Evolutionary conservation across 2,329 filamentous ascomycete species (phyloP), one percentile per base, ranked within the genome.

Genomic region (Alternaria incomplexa): DNA sequence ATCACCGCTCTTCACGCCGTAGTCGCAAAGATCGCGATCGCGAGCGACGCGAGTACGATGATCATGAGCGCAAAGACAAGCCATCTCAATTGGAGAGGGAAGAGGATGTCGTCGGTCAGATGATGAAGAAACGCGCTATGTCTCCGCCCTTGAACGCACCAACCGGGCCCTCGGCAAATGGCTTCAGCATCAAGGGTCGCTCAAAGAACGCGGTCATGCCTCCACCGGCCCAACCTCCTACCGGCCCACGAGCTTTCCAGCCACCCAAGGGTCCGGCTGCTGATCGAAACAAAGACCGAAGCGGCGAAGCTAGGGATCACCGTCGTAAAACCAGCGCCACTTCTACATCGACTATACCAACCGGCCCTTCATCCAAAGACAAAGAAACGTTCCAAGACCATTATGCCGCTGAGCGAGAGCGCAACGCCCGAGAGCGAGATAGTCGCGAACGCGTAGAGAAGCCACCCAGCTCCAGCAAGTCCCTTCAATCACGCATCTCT

Each of bases 351-450:
- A 59, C 64, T 13, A 66, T 68, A 5, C 65, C 76, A 6, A 61
- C 63, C 12, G 68, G 69, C 6, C 58, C 69, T 11, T 47, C 71
- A 10, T 64, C 68, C 1, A 50, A 51, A 13, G 56, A 60, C 36
- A 60, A 55, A 28, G 51, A 46, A 36, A 54, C 25, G 2, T 28
- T 67, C 12, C 72, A 73, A 59, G 88, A 91, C 67, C 84, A 87
- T n/a, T 90, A 92, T 77, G 90, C 90, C 2, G 82, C 89, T 0
- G 90, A 93, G 77, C 87, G 90, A 22, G 90, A 91, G 74, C 71
- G 66, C 20, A 77, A 79, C n/a, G 73, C 72, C 13, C 68, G 74
- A 2, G 76, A 77, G 56, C 70, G 76, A 17, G 72, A 76, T 15
- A 69, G 69, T 26, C 64, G 71, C 8, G 75, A 75, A 22, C 73